Conservation (phyloP, 345 rosid genomes). For the Arabidopsis suecica region DNA sequence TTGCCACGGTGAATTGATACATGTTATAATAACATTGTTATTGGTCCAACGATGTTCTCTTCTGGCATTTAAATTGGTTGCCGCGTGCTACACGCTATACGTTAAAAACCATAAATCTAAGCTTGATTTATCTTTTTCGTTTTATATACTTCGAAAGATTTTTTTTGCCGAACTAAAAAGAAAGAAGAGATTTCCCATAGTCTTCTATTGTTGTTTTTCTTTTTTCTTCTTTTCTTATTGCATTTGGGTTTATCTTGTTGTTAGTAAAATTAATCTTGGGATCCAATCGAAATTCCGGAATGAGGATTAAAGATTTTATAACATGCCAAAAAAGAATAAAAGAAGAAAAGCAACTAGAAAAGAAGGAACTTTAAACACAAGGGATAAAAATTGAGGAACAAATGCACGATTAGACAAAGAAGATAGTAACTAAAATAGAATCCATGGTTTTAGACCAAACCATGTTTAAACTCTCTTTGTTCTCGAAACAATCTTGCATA, state of each 20-base stretch:
- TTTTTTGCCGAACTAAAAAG: background rate
- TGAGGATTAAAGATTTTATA: background rate
- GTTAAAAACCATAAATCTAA: background rate
- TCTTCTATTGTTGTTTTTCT: background rate
- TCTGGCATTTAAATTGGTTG: constrained; percentile 10
- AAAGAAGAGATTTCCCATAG: background rate
- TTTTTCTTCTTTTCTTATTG: background rate
- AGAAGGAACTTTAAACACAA: background rate
- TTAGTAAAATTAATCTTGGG: background rate
- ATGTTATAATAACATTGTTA: background rate
- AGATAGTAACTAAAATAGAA: constrained; percentile 11
- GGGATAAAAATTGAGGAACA: constrained; percentile 15
- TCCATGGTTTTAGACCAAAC: constrained; percentile 30
- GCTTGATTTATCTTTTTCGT: background rate
- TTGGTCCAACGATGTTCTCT: background rate
- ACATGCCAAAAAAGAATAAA: background rate
- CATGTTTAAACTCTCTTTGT: constrained; percentile 26
- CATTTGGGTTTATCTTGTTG: background rate
- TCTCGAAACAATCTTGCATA: constrained; percentile 35
- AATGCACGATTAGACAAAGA: constrained; percentile 20
- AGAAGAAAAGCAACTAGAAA: too few relatives aligned
- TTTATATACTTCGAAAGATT: background rate
- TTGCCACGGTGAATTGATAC: constrained; percentile 5
- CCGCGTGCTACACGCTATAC: constrained; percentile 3
- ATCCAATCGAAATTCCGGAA: background rate